phyloP scores from a whole-genome alignment of 2,329 filamentous ascomycete genomes.

The Neofusicoccum parvum region DNA sequence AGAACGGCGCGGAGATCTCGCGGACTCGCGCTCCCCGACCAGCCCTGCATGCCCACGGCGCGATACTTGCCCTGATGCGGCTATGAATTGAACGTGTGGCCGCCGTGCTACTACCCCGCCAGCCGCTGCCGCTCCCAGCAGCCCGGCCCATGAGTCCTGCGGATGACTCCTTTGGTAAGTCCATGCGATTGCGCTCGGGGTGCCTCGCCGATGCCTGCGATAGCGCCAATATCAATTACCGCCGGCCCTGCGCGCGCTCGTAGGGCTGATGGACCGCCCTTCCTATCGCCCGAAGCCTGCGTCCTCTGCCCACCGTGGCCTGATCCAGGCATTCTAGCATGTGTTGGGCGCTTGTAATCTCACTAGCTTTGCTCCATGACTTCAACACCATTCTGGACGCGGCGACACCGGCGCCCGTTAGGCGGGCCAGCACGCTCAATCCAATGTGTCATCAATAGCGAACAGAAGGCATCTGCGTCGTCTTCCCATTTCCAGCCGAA shows the following conservation, averaged over 20 bases:
- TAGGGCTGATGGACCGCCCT: neutral
- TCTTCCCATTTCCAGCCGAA: neutral
- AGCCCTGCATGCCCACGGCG: neutral
- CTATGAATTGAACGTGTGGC: neutral
- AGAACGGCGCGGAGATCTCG: neutral
- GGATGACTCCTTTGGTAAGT: slow-evolving; percentile 10
- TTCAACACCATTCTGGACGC: neutral
- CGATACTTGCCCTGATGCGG: slow-evolving; percentile 16
- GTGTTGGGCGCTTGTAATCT: neutral
- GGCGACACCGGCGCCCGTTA: too few species aligned
- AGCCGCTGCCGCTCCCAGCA: neutral
- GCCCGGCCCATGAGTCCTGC: neutral
- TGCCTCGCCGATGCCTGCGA: neutral
- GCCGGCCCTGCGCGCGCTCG: neutral
- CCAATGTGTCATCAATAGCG: neutral
- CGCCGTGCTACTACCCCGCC: neutral
- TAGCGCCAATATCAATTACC: neutral
- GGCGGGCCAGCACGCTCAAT: neutral
- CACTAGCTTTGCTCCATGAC: neutral
- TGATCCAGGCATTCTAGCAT: neutral
- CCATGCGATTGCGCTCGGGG: slow-evolving; percentile 10
- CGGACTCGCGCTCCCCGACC: neutral
- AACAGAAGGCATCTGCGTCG: neutral
- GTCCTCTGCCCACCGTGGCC: neutral
- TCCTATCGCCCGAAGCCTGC: slow-evolving; percentile 3